Evolutionary conservation across 2,329 filamentous ascomycete genomes (phyloP), one percentile per base, ranked within the genome.

Genomic region (Scopulariopsis brevicaulis): DNA sequence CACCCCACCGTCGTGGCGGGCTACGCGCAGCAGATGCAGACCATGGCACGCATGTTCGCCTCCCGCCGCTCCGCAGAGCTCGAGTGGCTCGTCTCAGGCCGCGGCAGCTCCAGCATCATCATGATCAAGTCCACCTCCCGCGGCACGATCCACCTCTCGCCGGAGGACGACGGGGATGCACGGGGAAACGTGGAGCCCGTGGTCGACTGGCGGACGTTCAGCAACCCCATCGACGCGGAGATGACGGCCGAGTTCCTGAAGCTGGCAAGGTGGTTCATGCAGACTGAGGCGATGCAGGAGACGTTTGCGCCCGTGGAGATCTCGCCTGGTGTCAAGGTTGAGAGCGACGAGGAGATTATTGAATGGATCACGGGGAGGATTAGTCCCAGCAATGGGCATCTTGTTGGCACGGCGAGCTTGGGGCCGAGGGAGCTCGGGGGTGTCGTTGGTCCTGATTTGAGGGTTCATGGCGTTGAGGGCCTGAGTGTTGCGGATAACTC

Each of bases 71-170:
- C 65, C 28, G 66, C 64, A 54, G 54, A 64, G 1, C 61, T 67
- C 18, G 66, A 65, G 58, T 54, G 63, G 61, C 62, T 61, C 32
- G 62, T 60, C 37, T 64, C 59, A 35, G 62, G 58, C 10, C 43
- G 58, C 0, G 58, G 55, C 18, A 54, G 56, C 40, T 58, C 60
- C 25, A 60, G 56, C 46, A 58, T 60, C 32, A 63, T 63, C 18
- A 59, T 66, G 1, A 62, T 64, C 35, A 66, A 67, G 54, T 79
- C 80, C 0, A 74, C 77, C 60, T 80, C 77, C 1, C 74, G 80
- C 2, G 81, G 81, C 20, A 71, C 73, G 32, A 75, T 82, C 60
- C 80, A 80, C 64, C 78, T 83, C 59, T 69, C 69, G 20, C 70
- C 71, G 15, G 54, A 71, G 3, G 70, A 74, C 48, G 70, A 60